Evolutionary conservation across 2,329 filamentous ascomycete genomes (phyloP).

Genomic region (Metarhizium anisopliae): DNA sequence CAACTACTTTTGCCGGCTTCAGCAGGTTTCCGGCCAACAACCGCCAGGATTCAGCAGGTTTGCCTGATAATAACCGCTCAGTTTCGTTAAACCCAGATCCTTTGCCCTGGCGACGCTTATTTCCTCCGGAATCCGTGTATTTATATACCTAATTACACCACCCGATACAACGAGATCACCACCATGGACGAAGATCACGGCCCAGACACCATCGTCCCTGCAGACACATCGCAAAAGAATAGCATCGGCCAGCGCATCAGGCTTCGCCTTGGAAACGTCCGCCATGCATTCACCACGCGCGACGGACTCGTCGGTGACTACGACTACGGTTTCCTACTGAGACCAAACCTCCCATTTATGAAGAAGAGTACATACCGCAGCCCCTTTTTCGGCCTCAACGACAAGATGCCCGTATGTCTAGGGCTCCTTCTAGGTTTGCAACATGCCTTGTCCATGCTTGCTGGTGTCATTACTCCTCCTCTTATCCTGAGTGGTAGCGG

Average conservation of each 20-base stretch:
- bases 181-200: conserved; percentile 49
- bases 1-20: conserved; percentile 10
- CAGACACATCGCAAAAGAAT: conserved; percentile 23
- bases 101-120: background rate
- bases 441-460: conserved; percentile 69
- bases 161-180: background rate
- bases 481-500: conserved; percentile 56
- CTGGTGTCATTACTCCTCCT: conserved; percentile 68
- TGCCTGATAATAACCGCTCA: conserved; percentile 12
- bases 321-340: conserved; percentile 85
- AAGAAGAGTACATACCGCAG: conserved; percentile 41
- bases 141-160: background rate
- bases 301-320: conserved; percentile 77
- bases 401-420: conserved; percentile 66
- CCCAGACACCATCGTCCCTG: conserved; percentile 39
- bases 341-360: conserved; percentile 74
- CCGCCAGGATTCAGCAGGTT: conserved; percentile 15
- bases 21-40: conserved; percentile 18
- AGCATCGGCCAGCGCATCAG: conserved; percentile 15
- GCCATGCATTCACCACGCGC: conserved; percentile 41
- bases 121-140: background rate
- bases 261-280: conserved; percentile 13
- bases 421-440: conserved; percentile 70
- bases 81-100: background rate
- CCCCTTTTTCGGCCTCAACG: conserved; percentile 79